These are phyloP conservation scores for Mycena olivaceomarginata DNA, from an alignment of 768 basidiomycete species.

Conservation along the genomic window DNA sequence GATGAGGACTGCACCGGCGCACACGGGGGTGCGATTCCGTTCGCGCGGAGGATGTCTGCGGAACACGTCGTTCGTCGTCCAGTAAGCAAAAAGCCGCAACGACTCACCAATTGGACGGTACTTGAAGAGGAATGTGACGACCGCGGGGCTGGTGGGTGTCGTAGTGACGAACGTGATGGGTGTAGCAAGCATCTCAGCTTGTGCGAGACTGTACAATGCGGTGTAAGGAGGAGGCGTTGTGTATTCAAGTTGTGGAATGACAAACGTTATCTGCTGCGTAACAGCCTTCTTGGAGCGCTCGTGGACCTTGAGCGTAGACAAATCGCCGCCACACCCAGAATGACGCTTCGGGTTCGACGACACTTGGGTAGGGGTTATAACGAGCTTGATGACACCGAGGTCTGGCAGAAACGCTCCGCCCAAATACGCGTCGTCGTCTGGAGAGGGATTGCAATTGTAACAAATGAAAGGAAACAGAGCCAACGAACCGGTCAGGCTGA, in stretches of 20 bases:
- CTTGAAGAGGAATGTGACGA: background rate
- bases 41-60: conserved; percentile 33
- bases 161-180: too few relatives aligned
- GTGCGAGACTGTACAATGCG: too few relatives aligned
- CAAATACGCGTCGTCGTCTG: conserved; percentile 37
- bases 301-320: conserved; percentile 18
- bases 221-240: background rate
- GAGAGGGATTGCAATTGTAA: background rate
- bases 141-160: too few relatives aligned
- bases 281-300: conserved; percentile 39
- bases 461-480: background rate
- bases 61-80: background rate
- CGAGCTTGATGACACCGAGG: conserved; percentile 32
- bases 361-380: background rate
- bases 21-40: conserved; percentile 32
- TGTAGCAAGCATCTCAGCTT: too few relatives aligned
- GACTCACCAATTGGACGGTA: background rate
- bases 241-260: background rate
- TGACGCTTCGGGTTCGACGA: background rate
- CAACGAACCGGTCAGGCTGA: conserved; percentile 23
- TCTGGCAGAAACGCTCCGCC: background rate
- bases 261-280: conserved; percentile 39
- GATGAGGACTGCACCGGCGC: background rate
- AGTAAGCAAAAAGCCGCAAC: too few relatives aligned
- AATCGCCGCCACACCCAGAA: background rate